These are phyloP conservation scores for Solanum etuberosum DNA, from an alignment of 257 asterid genomes.

Conservation along the genomic window DNA sequence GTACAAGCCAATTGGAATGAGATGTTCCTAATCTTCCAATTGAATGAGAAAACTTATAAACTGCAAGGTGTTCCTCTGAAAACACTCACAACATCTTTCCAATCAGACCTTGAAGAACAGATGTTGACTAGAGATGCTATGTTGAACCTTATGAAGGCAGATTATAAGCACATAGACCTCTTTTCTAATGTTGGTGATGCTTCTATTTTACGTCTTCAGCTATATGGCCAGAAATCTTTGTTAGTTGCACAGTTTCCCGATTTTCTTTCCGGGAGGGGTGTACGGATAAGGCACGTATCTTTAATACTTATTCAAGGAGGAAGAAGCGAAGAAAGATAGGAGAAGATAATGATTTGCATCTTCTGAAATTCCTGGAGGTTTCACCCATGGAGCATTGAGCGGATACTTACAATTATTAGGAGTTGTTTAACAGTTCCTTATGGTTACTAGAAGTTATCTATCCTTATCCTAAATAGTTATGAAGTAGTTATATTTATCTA, in stretches of 20 bases:
- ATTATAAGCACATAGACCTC: neutral
- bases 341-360: too few relatives aligned
- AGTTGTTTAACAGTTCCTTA: too few relatives aligned
- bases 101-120: neutral
- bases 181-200: neutral
- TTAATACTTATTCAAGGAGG: neutral
- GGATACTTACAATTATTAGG: too few relatives aligned
- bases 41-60: neutral
- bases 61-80: neutral
- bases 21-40: neutral
- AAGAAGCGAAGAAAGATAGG: neutral
- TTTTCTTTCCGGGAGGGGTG: neutral
- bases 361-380: too few relatives aligned
- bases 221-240: neutral
- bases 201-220: neutral
- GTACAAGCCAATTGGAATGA: neutral
- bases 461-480: too few relatives aligned
- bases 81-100: neutral
- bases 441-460: too few relatives aligned
- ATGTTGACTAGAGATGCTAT: neutral
- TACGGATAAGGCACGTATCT: neutral
- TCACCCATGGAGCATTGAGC: too few relatives aligned
- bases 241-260: neutral
- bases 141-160: neutral
- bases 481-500: too few relatives aligned